Conservation (phyloP, 2,329 filamentous ascomycete genomes). For the Aurifilum marmelostoma region DNA sequence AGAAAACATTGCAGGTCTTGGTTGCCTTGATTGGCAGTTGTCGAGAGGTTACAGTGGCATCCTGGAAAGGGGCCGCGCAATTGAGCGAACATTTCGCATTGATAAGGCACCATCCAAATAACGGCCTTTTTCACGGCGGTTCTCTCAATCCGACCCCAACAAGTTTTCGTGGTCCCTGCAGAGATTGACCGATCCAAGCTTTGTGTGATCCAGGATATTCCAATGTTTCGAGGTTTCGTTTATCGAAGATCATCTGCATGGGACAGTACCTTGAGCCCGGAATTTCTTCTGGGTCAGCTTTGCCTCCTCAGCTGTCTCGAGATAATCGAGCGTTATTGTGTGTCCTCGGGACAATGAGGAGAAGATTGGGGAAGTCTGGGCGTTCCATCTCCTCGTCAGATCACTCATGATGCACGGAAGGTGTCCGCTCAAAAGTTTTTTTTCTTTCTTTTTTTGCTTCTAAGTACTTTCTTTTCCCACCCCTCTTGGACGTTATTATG, state of each 20-base stretch:
- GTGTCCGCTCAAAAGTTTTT: not conserved
- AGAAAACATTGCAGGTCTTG: constrained; percentile 7
- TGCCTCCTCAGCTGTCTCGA: not conserved
- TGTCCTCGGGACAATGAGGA: not conserved
- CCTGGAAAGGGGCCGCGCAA: constrained; percentile 20
- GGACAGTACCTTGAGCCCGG: not conserved
- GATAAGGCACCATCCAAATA: constrained; percentile 14
- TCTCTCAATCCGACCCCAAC: constrained; percentile 5
- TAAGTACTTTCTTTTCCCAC: too few relatives aligned
- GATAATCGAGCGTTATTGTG: not conserved
- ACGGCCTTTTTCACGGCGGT: constrained; percentile 12
- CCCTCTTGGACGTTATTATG: not conserved
- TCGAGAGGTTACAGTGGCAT: constrained; percentile 1
- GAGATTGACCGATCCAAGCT: constrained; percentile 1
- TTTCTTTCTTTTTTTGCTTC: too few relatives aligned
- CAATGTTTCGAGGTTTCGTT: constrained; percentile 5
- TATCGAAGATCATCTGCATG: not conserved
- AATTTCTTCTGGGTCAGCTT: not conserved
- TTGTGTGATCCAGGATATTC: constrained; percentile 9
- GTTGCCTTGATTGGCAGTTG: not conserved
- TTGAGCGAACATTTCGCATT: constrained; percentile 22
- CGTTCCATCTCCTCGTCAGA: not conserved
- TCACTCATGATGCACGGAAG: not conserved
- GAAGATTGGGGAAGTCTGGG: not conserved
- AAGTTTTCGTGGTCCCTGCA: constrained; percentile 3